Evolutionary conservation across 345 rosid genomes (phyloP), one percentile per base, ranked within the genome.

Genomic region (Populus euphratica): DNA sequence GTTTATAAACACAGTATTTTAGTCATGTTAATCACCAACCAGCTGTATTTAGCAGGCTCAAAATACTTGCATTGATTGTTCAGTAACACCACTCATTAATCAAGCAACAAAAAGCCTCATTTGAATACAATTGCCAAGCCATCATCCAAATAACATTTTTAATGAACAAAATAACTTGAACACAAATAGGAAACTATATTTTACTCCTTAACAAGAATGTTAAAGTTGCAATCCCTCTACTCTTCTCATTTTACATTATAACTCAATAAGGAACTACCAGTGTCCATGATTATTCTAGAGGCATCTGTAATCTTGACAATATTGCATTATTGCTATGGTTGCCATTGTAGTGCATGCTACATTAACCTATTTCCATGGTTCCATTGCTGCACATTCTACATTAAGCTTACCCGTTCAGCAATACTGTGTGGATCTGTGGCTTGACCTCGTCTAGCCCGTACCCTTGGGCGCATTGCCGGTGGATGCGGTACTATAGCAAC

Each of bases 351-450:
- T n/a, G 64, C 64, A 59, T 23, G 29, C 64, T 59, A 59, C 11
- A 59, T 59, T 10, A 59, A n/a, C 29, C 64, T n/a, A n/a, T 59
- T 59, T 59, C 29, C 16, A 59, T 23, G 16, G 29, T n/a, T 59
- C 13, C 64, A 59, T 9, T n/a, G 11, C 25, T 36, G 33, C 7
- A 20, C 69, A 39, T 10, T 38, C 43, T 70, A 31, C 13, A 25
- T n/a, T 59, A 65, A 21, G 63, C 83, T 81, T 90, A 96, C 99
- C 86, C 99, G 81, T 80, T 96, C 99, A 78, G 99, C 99, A 65
- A 96, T 96, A 86, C 99, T 96, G 77, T 96, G 99, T 49, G 99
- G 99, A 90, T 96, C 99, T 56, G 99, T 96, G 76, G 99, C 99
- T 75, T 96, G 99, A 68, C 99, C 99, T 85, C 99, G 87, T 82